Base-by-base conservation (phyloP, 2,329 filamentous ascomycete species). In the Penicillium freii region DNA sequence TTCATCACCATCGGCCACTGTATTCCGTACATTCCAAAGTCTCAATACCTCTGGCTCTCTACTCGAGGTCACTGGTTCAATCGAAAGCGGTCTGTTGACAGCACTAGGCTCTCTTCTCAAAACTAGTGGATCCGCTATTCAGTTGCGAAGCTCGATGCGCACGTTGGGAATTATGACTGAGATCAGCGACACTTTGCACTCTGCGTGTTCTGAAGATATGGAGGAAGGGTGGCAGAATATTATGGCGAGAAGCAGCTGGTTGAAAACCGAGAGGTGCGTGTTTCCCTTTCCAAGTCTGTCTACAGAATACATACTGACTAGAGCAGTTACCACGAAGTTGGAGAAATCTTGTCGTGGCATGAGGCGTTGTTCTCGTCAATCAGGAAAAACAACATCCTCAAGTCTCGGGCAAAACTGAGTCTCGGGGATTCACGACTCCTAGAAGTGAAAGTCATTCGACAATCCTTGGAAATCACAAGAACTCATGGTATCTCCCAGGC, bases 401-500 rank as follows among this genome's bases (percentile, higher is more conserved):
- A 86, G 52, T 77, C 81, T 15, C 81, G 83, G 19, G 75, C 88
- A 25, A 83, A 83, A 43, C 71, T 92, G 29, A 84, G 80, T n/a
- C 78, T 81, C 0, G 81, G 81, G 11, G 83, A 89, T 51, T 83
- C 88, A 17, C 86, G 87, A 38, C 78, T 89, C 6, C 80, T 90
- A 45, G 90, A 97, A 73, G 85, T 92, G 4, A 84, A 89, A 60
- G 85, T 87, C n/a, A 84, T 95, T 66, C 79, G 96, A 3, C 80
- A 88, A 44, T 88, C 91, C 7, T 89, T 93, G 0, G 80, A 82
- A 5, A 83, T 96, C 25, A 90, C 90, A 65, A 85, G 92, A 45
- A 88, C 87, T 62, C 92, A 97, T 66, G 87, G 88, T 59, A 88
- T 89, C 4, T 83, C 89, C 1, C 92, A 97, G 70, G 92, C 96